Evolutionary conservation across 2,329 filamentous ascomycete species (phyloP).

Genomic region (Chrysosporium keratinophilum): DNA sequence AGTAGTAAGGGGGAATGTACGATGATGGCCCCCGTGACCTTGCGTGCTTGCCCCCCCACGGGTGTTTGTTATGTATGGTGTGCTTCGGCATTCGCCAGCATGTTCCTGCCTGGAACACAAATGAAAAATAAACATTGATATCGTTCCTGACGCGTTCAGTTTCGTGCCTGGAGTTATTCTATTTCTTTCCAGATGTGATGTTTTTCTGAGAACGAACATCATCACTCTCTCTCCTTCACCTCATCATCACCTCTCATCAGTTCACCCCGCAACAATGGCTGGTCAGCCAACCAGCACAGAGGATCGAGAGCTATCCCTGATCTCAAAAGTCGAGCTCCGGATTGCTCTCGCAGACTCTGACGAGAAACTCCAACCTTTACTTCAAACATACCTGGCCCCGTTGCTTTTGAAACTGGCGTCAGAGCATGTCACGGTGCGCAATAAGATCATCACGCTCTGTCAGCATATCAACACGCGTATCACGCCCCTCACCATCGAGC

Average conservation of each 20-base stretch:
- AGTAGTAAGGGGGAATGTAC: too few relatives aligned
- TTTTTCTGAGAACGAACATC: neutral
- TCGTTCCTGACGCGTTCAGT: too few relatives aligned
- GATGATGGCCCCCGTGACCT: too few relatives aligned
- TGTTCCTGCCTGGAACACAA: too few relatives aligned
- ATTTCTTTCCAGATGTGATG: too few relatives aligned
- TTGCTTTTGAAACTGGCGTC: conserved; percentile 79
- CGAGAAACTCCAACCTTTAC: conserved; percentile 64
- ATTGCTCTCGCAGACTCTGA: conserved; percentile 78
- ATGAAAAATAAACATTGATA: too few relatives aligned
- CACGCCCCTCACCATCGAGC: conserved; percentile 53
- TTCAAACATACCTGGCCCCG: conserved; percentile 69
- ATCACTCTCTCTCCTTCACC: neutral
- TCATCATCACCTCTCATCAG: neutral
- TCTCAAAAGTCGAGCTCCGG: conserved; percentile 75
- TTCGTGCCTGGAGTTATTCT: too few relatives aligned
- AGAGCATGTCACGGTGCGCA: conserved; percentile 66
- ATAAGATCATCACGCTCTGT: conserved; percentile 63
- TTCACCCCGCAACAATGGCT: conserved; percentile 15
- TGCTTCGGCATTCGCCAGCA: too few relatives aligned
- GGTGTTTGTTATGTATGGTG: too few relatives aligned
- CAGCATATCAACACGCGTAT: conserved; percentile 60
- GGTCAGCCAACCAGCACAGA: conserved; percentile 25
- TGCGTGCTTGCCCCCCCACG: too few relatives aligned
- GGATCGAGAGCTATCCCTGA: conserved; percentile 62